Evolutionary conservation across 73 alveolate genomes (phyloP).

Genomic region (Symbiodinium pilosum): DNA sequence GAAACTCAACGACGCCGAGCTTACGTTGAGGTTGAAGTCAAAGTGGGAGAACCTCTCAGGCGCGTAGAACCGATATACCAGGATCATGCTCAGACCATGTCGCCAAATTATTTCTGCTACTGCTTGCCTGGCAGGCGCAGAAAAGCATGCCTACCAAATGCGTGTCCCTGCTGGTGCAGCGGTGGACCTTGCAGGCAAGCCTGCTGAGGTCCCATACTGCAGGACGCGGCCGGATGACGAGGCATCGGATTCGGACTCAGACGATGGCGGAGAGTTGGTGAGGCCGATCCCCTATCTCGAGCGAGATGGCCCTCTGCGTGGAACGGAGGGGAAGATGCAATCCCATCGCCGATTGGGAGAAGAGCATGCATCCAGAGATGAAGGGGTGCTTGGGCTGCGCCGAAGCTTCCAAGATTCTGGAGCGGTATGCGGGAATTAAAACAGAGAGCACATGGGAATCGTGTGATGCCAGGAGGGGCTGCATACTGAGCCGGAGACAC

Average conservation of each 20-base stretch:
- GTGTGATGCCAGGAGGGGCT: too few species aligned
- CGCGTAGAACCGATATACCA: too few species aligned
- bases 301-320: too few species aligned
- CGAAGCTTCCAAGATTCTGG: too few species aligned
- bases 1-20: constrained; percentile 3
- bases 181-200: background rate
- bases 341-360: too few species aligned
- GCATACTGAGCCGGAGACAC: background rate
- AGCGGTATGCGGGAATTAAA: too few species aligned
- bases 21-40: constrained; percentile 27
- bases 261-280: background rate
- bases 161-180: constrained; percentile 39
- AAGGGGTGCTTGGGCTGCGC: too few species aligned
- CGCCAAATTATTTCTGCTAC: too few species aligned
- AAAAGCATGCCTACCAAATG: constrained; percentile 43
- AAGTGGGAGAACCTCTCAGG: constrained; percentile 76
- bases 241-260: constrained; percentile 21
- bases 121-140: constrained; percentile 3
- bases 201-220: constrained; percentile 61
- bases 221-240: constrained; percentile 62
- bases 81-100: too few species aligned
- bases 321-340: too few species aligned
- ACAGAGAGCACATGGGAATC: too few species aligned
- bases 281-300: background rate
- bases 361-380: too few species aligned